A percentile compares a stretch with the other conserved stretches of the same genome.
phyloP scores from a whole-genome alignment of 805 yeast genomes.

The Cyberlindnera nakhonratchasimensis region DNA sequence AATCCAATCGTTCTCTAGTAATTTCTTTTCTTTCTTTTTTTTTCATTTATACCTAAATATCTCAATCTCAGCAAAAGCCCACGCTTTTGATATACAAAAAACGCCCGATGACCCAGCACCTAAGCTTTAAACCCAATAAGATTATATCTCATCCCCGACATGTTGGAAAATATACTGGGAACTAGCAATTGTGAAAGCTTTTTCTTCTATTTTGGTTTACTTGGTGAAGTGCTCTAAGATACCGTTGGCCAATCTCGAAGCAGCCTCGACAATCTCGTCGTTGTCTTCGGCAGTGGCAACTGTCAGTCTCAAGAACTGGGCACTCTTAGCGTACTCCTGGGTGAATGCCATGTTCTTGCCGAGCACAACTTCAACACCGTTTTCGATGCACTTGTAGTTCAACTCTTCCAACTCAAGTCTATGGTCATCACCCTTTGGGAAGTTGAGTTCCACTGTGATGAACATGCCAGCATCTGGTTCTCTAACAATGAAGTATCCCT shows the following conservation, averaged over 20 bases:
- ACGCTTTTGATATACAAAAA: no score
- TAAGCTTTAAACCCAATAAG: no score
- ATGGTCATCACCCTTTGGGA: constrained; percentile 29
- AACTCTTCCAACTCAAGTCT: constrained; percentile 41
- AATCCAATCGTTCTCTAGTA: no score
- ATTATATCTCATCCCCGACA: no score
- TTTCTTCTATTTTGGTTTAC: no score
- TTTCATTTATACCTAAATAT: no score
- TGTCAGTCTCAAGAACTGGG: constrained; percentile 54
- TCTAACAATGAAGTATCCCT: constrained; percentile 27
- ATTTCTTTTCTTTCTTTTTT: no score
- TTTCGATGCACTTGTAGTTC: constrained; percentile 38
- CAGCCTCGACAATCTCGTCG: constrained; percentile 43
- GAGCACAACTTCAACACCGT: constrained; percentile 52
- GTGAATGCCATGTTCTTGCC: constrained; percentile 57
- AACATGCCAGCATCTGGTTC: constrained; percentile 75
- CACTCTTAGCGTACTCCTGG: constrained; percentile 38
- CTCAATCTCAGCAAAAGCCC: no score
- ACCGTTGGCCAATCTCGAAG: constrained; percentile 15
- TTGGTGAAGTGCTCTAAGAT: constrained; percentile 15
- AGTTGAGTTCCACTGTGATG: constrained; percentile 47
- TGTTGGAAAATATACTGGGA: no score
- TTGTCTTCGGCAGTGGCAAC: constrained; percentile 48
- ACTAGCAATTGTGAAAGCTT: no score
- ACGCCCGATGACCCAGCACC: no score